phyloP scores from a whole-genome alignment of 1,284 basidiomycete species.

The Marasmius tenuissimus region DNA sequence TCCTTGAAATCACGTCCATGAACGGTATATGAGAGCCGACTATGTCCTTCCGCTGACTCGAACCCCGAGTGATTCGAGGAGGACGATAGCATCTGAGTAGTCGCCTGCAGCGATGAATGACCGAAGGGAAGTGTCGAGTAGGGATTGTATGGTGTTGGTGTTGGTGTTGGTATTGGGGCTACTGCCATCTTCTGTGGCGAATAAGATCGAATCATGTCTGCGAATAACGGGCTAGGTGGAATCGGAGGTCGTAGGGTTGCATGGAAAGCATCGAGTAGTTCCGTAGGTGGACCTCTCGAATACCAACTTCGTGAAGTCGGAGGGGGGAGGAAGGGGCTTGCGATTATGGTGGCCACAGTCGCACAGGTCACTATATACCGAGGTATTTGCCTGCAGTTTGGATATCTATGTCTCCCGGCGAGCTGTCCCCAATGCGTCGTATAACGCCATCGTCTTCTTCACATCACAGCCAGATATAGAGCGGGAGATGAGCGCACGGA shows the following conservation, averaged over 20 bases:
- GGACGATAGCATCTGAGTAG: background rate
- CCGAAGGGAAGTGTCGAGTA: background rate
- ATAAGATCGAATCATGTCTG: background rate
- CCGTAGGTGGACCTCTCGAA: background rate
- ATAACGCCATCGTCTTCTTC: conserved; percentile 42
- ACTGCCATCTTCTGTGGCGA: background rate
- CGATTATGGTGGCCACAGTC: background rate
- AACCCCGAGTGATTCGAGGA: background rate
- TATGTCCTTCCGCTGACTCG: background rate
- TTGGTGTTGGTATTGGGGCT: too few relatives aligned
- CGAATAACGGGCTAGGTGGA: background rate
- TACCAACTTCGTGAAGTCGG: background rate
- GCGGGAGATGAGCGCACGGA: conserved; percentile 46
- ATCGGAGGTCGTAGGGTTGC: background rate
- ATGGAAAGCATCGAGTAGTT: background rate
- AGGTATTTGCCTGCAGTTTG: background rate
- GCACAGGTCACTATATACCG: background rate
- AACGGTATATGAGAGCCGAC: background rate
- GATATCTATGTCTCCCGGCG: background rate
- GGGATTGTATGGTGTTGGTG: background rate
- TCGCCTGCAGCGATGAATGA: background rate
- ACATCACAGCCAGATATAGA: conserved; percentile 32
- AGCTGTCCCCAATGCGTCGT: conserved; percentile 30
- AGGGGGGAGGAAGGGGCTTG: background rate
- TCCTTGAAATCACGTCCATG: background rate